Base-by-base conservation (phyloP, 2,329 filamentous ascomycete genomes). In the Beauveria pseudobassiana region DNA sequence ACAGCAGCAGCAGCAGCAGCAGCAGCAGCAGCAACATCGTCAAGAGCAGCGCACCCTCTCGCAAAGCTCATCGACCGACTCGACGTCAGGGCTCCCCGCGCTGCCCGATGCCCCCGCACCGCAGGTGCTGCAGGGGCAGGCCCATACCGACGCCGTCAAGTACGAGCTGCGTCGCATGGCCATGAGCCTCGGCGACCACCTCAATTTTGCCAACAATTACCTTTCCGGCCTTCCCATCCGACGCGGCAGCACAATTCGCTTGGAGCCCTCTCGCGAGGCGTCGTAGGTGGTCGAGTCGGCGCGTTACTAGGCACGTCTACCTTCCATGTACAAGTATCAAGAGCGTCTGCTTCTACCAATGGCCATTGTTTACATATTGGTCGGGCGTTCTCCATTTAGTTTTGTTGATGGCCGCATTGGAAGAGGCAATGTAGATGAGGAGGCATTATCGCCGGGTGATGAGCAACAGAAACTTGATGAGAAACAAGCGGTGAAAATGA, bases 71-170 rank as follows among this genome's bases (percentile, higher is more conserved):
- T 49, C 43, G 50, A 30, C 10, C 18, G 59, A 61, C 22, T 61
- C 59, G 20, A 26, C 42, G 50, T 22, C 49, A 3, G 28, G 50
- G 3, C 67, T 77, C 61, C 77, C 75, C 20, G 74, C 72, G 2
- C 72, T 74, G 26, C 80, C 77, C 4, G 72, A 73, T 2, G 78
- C 79, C 10, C 83, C 82, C 1, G 77, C 79, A 1, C 71, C 76
- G 2, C 75, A 77, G 57, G 81, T 83, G 46, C 80, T 86, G 75
- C 82, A 85, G 67, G 81, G 81, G 2, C 75, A 78, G 38, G 81
- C 81, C 0, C 78, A 79, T 0, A 69, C 75, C 4, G 77, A 79
- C 26, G 82, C 84, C 53, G 79, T 82, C 22, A 79, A 79, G 49
- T 76, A 79, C 62, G 76, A 80, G 65, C 74, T 85, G 64, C 76